These are phyloP conservation scores for Dactylellina leptospora DNA, from an alignment of 2,329 filamentous ascomycete genomes.

Conservation along the genomic window DNA sequence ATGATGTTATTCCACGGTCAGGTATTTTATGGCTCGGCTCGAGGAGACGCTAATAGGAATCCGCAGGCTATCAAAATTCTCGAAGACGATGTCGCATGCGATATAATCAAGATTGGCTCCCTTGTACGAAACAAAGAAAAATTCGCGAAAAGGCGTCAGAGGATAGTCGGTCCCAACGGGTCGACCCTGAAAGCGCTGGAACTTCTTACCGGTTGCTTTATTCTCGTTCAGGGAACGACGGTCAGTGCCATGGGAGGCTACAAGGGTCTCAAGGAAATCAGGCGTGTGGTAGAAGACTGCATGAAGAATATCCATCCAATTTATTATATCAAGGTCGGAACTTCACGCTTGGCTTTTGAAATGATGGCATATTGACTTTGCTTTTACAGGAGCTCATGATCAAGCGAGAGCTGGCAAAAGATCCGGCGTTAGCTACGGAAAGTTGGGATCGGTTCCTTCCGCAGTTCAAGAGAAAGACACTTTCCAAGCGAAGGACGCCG, in stretches of 20 bases:
- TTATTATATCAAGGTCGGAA: conserved; percentile 83
- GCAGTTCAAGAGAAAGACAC: conserved; percentile 92
- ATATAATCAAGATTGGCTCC: conserved; percentile 94
- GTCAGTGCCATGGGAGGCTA: conserved; percentile 90
- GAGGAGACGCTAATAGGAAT: conserved; percentile 54
- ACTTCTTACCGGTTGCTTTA: conserved; percentile 87
- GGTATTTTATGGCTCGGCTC: too few species aligned
- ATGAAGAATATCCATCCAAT: conserved; percentile 93
- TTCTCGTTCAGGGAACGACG: conserved; percentile 95
- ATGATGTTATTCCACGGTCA: too few species aligned
- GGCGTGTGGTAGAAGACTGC: conserved; percentile 89
- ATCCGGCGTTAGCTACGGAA: conserved; percentile 83
- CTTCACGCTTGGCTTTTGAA: too few species aligned
- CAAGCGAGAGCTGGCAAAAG: conserved; percentile 88
- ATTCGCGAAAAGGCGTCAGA: conserved; percentile 92
- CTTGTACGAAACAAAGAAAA: conserved; percentile 92
- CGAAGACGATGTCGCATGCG: conserved; percentile 88
- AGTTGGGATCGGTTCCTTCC: conserved; percentile 96
- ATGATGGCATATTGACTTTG: too few species aligned
- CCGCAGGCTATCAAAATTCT: conserved; percentile 81
- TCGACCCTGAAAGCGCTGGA: conserved; percentile 94
- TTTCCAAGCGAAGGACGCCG: conserved; percentile 83
- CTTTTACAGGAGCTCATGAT: conserved; percentile 81
- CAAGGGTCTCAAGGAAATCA: conserved; percentile 91
- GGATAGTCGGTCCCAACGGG: conserved; percentile 89